These are phyloP conservation scores for Albugo candida DNA, from an alignment of 352 stramenopile species.

Conservation along the genomic window DNA sequence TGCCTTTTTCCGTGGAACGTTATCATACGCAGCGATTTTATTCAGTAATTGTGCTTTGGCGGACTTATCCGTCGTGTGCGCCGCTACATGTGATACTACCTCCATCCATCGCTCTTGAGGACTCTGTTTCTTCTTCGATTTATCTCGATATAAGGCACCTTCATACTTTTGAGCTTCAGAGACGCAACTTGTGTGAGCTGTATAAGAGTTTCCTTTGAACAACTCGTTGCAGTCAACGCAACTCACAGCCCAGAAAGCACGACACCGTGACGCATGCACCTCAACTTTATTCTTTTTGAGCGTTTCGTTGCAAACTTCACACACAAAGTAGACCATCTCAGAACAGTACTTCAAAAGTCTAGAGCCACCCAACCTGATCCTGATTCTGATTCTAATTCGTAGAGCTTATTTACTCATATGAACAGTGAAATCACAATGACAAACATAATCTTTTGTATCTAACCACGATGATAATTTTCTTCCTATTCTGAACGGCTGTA, in stretches of 20 bases:
- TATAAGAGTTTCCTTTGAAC: conserved; percentile 81
- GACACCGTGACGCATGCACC: conserved; percentile 57
- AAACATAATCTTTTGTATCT: too few relatives aligned
- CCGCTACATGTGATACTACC: conserved; percentile 30
- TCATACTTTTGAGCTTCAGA: conserved; percentile 91
- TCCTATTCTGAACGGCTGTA: too few relatives aligned
- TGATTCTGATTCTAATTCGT: too few relatives aligned
- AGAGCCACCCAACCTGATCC: too few relatives aligned
- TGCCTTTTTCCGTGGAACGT: conserved; percentile 84
- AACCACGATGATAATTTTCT: too few relatives aligned
- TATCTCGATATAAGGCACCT: conserved; percentile 63
- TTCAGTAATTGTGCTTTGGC: conserved; percentile 41
- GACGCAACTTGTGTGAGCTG: conserved; percentile 80
- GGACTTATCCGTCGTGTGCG: conserved; percentile 20
- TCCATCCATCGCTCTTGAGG: conserved; percentile 80
- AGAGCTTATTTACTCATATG: too few relatives aligned
- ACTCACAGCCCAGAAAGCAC: conserved; percentile 81
- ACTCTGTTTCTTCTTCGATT: conserved; percentile 51
- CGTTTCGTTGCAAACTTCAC: conserved; percentile 79
- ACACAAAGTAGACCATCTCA: conserved; percentile 74
- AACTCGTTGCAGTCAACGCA: conserved; percentile 86
- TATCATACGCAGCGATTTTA: conserved; percentile 63
- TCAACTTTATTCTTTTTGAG: conserved; percentile 91
- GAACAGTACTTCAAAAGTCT: background rate
- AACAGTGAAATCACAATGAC: too few relatives aligned